A percentile compares a stretch with the other conserved stretches of the same genome.
phyloP scores from a whole-genome alignment of 2,329 filamentous ascomycete genomes.

The Penicillium griseofulvum region DNA sequence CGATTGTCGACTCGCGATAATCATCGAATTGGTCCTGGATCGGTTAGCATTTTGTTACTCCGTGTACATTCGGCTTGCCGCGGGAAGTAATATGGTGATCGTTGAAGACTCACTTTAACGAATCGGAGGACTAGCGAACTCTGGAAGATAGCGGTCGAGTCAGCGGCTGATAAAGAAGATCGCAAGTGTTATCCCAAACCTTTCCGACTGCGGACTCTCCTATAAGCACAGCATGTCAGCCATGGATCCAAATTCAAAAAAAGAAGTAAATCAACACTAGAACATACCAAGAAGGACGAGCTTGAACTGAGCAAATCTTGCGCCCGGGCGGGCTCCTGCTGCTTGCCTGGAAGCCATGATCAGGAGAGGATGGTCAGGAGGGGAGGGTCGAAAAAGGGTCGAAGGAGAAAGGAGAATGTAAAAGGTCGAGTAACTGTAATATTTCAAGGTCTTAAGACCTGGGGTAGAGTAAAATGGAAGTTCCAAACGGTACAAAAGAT shows the following conservation, averaged over 20 bases:
- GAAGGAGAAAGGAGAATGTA: not conserved
- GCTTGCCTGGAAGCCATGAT: constrained; percentile 81
- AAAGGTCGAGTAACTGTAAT: not conserved
- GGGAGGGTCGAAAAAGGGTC: constrained; percentile 2
- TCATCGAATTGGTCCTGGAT: constrained; percentile 95
- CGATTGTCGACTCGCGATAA: constrained; percentile 96
- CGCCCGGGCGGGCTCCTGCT: constrained; percentile 64
- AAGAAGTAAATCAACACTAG: not conserved
- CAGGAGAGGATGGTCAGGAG: constrained; percentile 14
- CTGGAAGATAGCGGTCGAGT: constrained; percentile 51
- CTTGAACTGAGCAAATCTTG: constrained; percentile 98
- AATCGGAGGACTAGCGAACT: constrained; percentile 97
- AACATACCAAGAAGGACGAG: constrained; percentile 86
- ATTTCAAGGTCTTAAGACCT: constrained; percentile 1
- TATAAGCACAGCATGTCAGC: constrained; percentile 43
- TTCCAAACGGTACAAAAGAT: constrained; percentile 12
- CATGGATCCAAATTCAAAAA: not conserved
- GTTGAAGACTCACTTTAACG: constrained; percentile 73
- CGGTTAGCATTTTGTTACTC: constrained; percentile 8
- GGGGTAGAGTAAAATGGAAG: constrained; percentile 10
- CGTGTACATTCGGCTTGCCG: not conserved
- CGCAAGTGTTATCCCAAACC: constrained; percentile 51
- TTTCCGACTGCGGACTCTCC: constrained; percentile 99
- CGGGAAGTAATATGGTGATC: not conserved
- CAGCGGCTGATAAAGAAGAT: constrained; percentile 24